Conservation (phyloP, 345 rosid genomes). For the Odontarrhena argentea region DNA sequence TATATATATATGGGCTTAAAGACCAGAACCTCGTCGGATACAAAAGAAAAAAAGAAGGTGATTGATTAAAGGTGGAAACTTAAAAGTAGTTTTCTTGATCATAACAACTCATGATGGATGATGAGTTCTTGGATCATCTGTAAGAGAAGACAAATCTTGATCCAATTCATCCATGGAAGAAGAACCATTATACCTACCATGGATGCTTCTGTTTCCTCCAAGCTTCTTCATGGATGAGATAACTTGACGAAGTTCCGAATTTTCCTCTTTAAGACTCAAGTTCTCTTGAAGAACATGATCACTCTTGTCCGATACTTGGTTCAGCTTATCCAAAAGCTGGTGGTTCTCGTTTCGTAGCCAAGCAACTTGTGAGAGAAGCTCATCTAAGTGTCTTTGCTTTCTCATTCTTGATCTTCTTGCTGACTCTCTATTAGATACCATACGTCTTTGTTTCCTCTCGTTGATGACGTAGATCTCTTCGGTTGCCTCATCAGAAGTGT, state of each 20-base stretch:
- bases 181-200: constrained; percentile 1
- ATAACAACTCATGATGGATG: constrained; percentile 32
- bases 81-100: not conserved
- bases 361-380: constrained; percentile 85
- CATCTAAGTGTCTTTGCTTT: constrained; percentile 93
- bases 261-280: constrained; percentile 69
- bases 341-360: constrained; percentile 88
- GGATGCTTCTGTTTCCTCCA: constrained; percentile 17
- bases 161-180: constrained; percentile 29
- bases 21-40: not conserved
- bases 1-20: constrained; percentile 6
- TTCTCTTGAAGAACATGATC: constrained; percentile 65
- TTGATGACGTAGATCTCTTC: constrained; percentile 68
- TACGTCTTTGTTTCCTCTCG: constrained; percentile 89
- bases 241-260: constrained; percentile 63
- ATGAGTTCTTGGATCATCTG: constrained; percentile 37
- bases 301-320: constrained; percentile 61
- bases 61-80: constrained; percentile 22
- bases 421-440: constrained; percentile 93
- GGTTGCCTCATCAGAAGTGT: constrained; percentile 83
- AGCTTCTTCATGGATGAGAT: constrained; percentile 58
- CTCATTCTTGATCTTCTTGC: constrained; percentile 96
- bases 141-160: constrained; percentile 41
- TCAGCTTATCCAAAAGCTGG: constrained; percentile 74
- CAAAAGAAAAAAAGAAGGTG: not conserved